Conservation (phyloP, 768 basidiomycete genomes). For the Imleria badia region DNA sequence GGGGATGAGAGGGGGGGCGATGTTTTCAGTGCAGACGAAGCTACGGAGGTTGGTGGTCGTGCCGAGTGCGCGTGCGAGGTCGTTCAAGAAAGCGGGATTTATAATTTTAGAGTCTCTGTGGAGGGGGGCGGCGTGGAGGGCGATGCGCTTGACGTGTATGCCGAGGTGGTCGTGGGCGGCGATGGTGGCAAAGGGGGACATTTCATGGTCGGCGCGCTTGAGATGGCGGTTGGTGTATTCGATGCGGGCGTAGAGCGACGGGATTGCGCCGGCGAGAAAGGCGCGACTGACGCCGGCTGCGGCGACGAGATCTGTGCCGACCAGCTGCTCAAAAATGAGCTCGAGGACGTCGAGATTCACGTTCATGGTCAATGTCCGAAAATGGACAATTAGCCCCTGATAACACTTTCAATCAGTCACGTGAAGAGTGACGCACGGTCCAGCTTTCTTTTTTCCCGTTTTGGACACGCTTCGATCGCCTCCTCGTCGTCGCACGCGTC, state of each 20-base stretch:
- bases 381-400: conserved; percentile 8
- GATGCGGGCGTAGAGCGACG: conserved; percentile 59
- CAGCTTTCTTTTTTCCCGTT: conserved; percentile 14
- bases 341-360: conserved; percentile 73
- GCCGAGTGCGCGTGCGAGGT: conserved; percentile 48
- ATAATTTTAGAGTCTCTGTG: neutral
- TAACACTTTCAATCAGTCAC: neutral
- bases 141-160: conserved; percentile 59
- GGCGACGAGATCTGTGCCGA: conserved; percentile 53
- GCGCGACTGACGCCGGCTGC: conserved; percentile 64
- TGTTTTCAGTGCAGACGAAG: conserved; percentile 52
- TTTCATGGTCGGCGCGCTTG: conserved; percentile 48
- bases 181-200: conserved; percentile 63
- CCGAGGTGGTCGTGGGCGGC: conserved; percentile 51
- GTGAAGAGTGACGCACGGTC: conserved; percentile 24
- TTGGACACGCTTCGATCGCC: conserved; percentile 19
- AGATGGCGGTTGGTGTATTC: conserved; percentile 54
- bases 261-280: conserved; percentile 63
- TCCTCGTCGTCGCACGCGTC: conserved; percentile 24
- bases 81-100: conserved; percentile 50
- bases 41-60: conserved; percentile 52
- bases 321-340: conserved; percentile 57
- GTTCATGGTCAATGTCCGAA: conserved; percentile 45
- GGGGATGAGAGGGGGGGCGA: conserved; percentile 50
- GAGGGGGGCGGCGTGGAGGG: conserved; percentile 49